Percentiles rank a stretch among this genome's conserved stretches.
These are phyloP conservation scores for Trichoderma gamsii DNA, from an alignment of 495 filamentous ascomycete genomes.

Conservation along the genomic window DNA sequence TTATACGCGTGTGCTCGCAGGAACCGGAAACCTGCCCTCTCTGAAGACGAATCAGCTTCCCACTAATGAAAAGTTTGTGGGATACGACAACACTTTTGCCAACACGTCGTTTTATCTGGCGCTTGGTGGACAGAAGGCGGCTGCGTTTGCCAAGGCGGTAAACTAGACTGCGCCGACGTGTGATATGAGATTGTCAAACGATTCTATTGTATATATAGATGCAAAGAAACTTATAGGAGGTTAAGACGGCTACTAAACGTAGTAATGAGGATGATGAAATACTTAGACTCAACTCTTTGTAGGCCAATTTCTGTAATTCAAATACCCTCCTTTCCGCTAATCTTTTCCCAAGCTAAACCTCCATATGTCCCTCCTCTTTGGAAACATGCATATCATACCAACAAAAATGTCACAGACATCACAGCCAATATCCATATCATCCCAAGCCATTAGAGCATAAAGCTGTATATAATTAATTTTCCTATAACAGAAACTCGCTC, in stretches of 20 bases:
- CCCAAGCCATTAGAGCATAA: background rate
- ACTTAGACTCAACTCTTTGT: too few species aligned
- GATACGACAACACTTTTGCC: conserved; percentile 25
- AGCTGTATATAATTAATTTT: background rate
- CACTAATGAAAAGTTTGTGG: conserved; percentile 27
- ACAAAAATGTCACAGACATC: background rate
- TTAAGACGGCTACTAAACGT: too few species aligned
- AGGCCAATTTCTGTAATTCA: too few species aligned
- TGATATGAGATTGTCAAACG: background rate
- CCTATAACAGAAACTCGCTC: background rate
- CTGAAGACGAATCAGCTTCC: conserved; percentile 24
- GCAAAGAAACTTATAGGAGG: too few species aligned
- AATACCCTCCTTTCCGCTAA: too few species aligned
- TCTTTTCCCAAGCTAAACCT: too few species aligned
- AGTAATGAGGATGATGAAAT: too few species aligned
- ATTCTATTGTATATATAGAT: background rate
- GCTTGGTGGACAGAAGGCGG: background rate
- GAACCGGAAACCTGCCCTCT: conserved; percentile 24
- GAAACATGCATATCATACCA: too few species aligned
- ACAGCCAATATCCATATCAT: background rate
- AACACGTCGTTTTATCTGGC: background rate
- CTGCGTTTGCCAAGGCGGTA: background rate
- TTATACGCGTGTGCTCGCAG: conserved; percentile 3
- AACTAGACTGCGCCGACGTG: background rate
- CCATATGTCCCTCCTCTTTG: too few species aligned